Base-by-base conservation (phyloP, 768 basidiomycete species). In the Asterophora lycoperdoides region DNA sequence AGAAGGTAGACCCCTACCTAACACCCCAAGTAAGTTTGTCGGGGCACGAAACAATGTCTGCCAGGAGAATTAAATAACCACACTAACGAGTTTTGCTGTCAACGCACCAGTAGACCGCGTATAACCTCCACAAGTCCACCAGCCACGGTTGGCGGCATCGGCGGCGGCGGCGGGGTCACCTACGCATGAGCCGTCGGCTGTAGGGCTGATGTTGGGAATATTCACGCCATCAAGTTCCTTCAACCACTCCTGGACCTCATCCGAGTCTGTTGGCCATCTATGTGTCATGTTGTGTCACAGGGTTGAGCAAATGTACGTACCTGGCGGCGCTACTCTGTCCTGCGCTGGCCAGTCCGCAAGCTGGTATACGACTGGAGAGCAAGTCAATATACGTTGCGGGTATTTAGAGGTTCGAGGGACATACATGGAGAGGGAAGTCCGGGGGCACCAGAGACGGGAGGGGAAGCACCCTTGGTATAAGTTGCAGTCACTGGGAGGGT, bases 91-190 rank as follows among this genome's bases (percentile, higher is more conserved):
- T 36, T 3, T 26, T 37, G 8, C 33, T 46, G 10, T n/a, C n/a
- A n/a, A 34, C 54, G 35, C 53, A 74, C 73, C 80, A 14, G 73
- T 76, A 40, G 55, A 48, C 7, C 84, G 74, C 11, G 82, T 82
- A 57, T 72, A 74, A 9, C 84, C 84, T 59, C 89, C 87, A 58
- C 91, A 94, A 23, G 92, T 89, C 91, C 91, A 94, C 91, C 91
- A 94, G 37, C 90, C 90, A 55, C 80, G 80, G 38, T 64, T 64
- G n/a, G 76, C 68, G 29, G 83, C 79, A 37, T 84, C 64, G 0
- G 77, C 69, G 4, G 78, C 80, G 4, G 80, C 78, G 6, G 58
- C 62, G 18, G 83, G 73, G 56, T 89, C 79, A 41, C 73, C 73
- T 10, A 56, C 68, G 63, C 91, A 93, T 1, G 82, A 77, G n/a